Conservation (phyloP, 148 eudicot species). For the Rhododendron williamsianum region DNA sequence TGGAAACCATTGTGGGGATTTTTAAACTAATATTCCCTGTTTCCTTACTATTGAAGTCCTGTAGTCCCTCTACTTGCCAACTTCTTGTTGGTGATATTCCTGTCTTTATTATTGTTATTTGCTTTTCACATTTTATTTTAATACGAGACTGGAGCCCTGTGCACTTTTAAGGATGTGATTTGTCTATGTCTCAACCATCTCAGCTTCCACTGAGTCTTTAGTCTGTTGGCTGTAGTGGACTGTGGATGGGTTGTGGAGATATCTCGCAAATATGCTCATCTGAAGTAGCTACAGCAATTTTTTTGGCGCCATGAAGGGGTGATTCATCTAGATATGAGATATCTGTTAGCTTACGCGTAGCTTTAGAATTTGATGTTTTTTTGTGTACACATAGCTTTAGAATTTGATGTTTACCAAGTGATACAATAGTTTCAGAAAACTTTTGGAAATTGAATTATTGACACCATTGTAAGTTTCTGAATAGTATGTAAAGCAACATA, state of each 20-base stretch:
- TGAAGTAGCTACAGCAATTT: neutral
- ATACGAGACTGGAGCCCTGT: neutral
- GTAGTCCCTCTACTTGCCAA: neutral
- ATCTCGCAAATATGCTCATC: neutral
- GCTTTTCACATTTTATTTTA: neutral
- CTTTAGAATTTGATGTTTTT: neutral
- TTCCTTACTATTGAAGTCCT: constrained; percentile 2
- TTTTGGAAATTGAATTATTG: neutral
- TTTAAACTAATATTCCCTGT: neutral
- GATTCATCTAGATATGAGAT: no score
- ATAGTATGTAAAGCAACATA: neutral
- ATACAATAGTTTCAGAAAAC: neutral
- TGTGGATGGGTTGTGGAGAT: neutral
- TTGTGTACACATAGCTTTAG: neutral
- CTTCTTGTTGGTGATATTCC: neutral
- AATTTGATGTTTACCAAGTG: neutral
- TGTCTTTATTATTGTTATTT: neutral
- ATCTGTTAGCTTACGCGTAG: neutral
- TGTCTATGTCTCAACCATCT: neutral
- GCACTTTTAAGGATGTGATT: no score
- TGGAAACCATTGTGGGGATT: neutral
- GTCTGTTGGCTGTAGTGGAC: neutral
- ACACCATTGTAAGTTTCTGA: neutral
- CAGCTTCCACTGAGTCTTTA: neutral
- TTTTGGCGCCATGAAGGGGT: neutral